Percentiles rank a stretch among this genome's conserved stretches.
Conservation (phyloP, 768 basidiomycete species). For the Postia placenta region DNA sequence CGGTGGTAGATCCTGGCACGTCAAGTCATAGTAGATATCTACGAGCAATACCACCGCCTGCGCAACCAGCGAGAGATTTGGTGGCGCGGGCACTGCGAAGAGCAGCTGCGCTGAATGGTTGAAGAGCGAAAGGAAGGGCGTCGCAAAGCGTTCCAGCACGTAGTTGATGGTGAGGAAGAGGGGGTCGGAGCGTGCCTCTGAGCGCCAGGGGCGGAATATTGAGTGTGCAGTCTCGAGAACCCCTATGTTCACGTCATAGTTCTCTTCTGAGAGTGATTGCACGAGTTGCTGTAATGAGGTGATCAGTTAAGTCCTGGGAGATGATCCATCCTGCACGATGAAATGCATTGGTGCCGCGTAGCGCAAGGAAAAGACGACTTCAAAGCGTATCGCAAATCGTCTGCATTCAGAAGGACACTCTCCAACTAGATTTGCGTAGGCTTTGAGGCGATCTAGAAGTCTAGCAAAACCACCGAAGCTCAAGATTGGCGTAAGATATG, state of each 20-base stretch:
- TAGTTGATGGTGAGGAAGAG: slow-evolving; percentile 91
- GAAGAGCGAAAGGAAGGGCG: slow-evolving; percentile 82
- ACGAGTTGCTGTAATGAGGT: slow-evolving; percentile 79
- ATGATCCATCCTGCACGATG: too few species aligned
- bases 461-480: too few species aligned
- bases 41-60: slow-evolving; percentile 74
- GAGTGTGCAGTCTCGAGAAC: slow-evolving; percentile 94
- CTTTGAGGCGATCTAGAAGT: too few species aligned
- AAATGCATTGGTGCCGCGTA: too few species aligned
- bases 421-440: too few species aligned
- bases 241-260: slow-evolving; percentile 83
- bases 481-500: too few species aligned
- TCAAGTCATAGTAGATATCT: slow-evolving; percentile 91
- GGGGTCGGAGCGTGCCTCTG: slow-evolving; percentile 79
- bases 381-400: too few species aligned
- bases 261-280: slow-evolving; percentile 65
- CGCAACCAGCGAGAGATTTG: slow-evolving; percentile 47
- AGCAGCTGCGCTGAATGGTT: slow-evolving; percentile 53
- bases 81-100: slow-evolving; percentile 32
- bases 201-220: slow-evolving; percentile 91
- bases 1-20: slow-evolving; percentile 91
- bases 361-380: too few species aligned
- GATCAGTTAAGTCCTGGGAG: too few species aligned
- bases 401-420: too few species aligned
- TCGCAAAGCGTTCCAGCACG: slow-evolving; percentile 78